phyloP scores from a whole-genome alignment of 2,329 filamentous ascomycete species.

The Karstenula rhodostoma region DNA sequence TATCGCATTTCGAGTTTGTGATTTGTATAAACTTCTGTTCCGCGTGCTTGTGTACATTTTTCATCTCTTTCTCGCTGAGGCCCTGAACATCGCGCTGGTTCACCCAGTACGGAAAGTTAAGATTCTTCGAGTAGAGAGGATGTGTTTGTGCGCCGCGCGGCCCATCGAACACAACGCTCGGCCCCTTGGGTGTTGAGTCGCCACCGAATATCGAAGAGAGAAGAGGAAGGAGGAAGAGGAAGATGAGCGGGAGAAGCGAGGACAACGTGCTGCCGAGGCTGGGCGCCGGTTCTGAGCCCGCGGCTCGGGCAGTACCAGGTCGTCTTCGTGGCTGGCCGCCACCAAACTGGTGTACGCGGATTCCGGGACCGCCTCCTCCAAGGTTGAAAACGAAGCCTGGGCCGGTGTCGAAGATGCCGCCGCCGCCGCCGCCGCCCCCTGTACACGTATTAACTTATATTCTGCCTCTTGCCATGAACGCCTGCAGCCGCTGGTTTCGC shows the following conservation, averaged over 20 bases:
- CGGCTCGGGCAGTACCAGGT: constrained; percentile 66
- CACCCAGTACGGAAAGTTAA: constrained; percentile 84
- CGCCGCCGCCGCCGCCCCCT: constrained; percentile 44
- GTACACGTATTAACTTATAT: constrained; percentile 13
- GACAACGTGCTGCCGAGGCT: constrained; percentile 64
- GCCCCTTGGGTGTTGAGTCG: constrained; percentile 63
- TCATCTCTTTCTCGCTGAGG: constrained; percentile 73
- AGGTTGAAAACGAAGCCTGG: constrained; percentile 96
- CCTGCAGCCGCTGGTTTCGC: constrained; percentile 10
- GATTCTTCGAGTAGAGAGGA: constrained; percentile 72
- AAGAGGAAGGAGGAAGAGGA: constrained; percentile 82
- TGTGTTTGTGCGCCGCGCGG: constrained; percentile 76
- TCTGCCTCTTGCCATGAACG: constrained; percentile 15
- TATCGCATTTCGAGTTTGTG: constrained; percentile 76
- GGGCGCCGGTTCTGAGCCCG: constrained; percentile 60
- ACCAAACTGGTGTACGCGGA: constrained; percentile 95
- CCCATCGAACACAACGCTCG: constrained; percentile 78
- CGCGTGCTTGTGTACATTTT: constrained; percentile 77
- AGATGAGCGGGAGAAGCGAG: constrained; percentile 83
- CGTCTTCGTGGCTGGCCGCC: constrained; percentile 78
- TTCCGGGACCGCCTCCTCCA: constrained; percentile 86
- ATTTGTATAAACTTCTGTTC: constrained; percentile 75
- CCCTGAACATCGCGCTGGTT: constrained; percentile 79
- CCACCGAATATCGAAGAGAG: constrained; percentile 78
- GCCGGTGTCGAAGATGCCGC: constrained; percentile 73